These are phyloP conservation scores for Solanum boliviense DNA, from an alignment of 257 asterid genomes.

Conservation along the genomic window DNA sequence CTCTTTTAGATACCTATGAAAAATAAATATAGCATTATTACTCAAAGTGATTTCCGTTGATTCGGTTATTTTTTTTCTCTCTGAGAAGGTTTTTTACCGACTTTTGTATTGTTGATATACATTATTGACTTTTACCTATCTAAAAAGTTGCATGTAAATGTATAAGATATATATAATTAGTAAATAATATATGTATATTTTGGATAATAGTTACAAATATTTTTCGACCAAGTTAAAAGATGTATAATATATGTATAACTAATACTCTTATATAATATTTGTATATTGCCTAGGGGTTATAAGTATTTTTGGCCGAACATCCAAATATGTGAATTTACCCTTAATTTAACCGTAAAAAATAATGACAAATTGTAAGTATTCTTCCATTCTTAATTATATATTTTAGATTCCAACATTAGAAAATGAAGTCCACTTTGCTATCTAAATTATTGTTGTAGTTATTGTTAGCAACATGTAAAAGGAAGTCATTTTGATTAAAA, in stretches of 20 bases:
- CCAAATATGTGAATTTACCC: background rate
- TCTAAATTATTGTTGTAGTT: too few relatives aligned
- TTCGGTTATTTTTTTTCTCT: background rate
- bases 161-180: background rate
- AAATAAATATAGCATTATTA: background rate
- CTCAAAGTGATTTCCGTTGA: too few relatives aligned
- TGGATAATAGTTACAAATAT: too few relatives aligned
- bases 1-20: background rate
- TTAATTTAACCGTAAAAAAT: too few relatives aligned
- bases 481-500: background rate
- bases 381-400: too few relatives aligned
- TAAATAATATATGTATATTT: background rate
- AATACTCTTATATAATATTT: too few relatives aligned
- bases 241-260: background rate
- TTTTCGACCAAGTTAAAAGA: background rate
- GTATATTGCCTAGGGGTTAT: background rate
- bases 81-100: background rate
- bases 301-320: too few relatives aligned
- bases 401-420: background rate
- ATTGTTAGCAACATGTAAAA: background rate
- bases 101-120: background rate
- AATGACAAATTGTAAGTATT: too few relatives aligned
- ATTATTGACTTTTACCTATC: background rate
- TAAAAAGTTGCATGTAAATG: background rate
- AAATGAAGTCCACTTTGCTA: background rate